A percentile compares a stretch with the other conserved stretches of the same genome.
Conservation (phyloP, 2,329 filamentous ascomycete species). For the Allantophomopsis cytisporea region DNA sequence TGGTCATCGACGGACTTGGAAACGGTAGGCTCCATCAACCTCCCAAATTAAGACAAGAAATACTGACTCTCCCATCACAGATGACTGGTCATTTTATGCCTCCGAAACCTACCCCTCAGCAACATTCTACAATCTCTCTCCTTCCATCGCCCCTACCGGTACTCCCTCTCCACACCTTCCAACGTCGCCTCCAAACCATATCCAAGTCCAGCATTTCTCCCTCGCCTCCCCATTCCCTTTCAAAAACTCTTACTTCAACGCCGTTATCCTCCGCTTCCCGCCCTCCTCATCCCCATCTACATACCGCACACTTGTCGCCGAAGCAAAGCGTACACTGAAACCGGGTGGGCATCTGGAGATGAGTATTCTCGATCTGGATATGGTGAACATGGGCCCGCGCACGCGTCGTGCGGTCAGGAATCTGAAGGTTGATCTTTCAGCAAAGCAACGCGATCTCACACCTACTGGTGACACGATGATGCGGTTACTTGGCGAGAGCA, state of each 20-base stretch:
- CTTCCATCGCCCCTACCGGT: constrained; percentile 24
- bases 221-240: constrained; percentile 3
- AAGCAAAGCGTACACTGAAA: constrained; percentile 65
- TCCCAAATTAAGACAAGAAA: not conserved
- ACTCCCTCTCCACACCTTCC: constrained; percentile 29
- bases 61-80: constrained; percentile 13
- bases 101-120: constrained; percentile 66
- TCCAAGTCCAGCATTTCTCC: constrained; percentile 56
- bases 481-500: constrained; percentile 50
- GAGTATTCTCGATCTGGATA: constrained; percentile 63
- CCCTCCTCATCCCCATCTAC: constrained; percentile 51
- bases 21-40: constrained; percentile 29
- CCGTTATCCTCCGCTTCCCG: constrained; percentile 68
- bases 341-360: constrained; percentile 71
- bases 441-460: constrained; percentile 47
- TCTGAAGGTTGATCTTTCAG: constrained; percentile 49
- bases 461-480: constrained; percentile 47
- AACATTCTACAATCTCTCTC: constrained; percentile 65
- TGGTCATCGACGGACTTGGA: constrained; percentile 74
- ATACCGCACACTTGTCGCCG: constrained; percentile 58
- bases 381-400: constrained; percentile 69
- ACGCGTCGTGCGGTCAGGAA: constrained; percentile 55
- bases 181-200: constrained; percentile 53
- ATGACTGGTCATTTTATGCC: constrained; percentile 80
- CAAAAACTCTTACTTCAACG: constrained; percentile 50